Evolutionary conservation across 2,329 filamentous ascomycete genomes (phyloP), one percentile per base, ranked within the genome.

Genomic region (Talaromyces sp.): DNA sequence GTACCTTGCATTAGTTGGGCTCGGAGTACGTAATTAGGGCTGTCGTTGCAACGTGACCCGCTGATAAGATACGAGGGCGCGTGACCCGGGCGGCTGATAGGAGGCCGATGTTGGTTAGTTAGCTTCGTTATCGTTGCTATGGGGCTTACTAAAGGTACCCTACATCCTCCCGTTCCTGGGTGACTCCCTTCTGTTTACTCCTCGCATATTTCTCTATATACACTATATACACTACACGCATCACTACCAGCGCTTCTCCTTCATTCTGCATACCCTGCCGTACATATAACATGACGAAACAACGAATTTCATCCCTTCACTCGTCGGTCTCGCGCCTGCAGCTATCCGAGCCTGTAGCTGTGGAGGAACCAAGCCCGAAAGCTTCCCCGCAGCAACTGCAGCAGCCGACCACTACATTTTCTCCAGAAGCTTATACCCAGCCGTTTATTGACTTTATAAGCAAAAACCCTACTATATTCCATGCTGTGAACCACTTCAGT

Each of bases 391-490:
- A 57, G 43, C 62, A 6, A 54, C 59, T 48, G 52, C 64, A 17
- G 45, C 52, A 51, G 60, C 13, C 36, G 4, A 17, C 21, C 33
- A 36, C 55, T 17, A 5, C 67, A 19, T 63, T 75, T 53, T 64
- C 62, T 10, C 74, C 76, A 4, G 85, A 86, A 67, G 80, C 80
- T 60, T 96, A 91, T 72, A 89, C 89, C 8, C 81, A 91, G 74
- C 90, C 91, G 0, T 97, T 96, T 72, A 87, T 88, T 70, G 82
- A 90, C 54, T 97, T 97, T 70, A 83, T 97, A 77, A 89, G 86
- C 45, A 82, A 89, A 62, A 96, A 97, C 70, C 94, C 94, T 0
- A 97, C 94, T 8, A 84, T 97, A 48, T 99, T 96, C 73, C 94
- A 99, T 69, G 85, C 90, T 1, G 91, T 97, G 28, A 83, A 85